Evolutionary conservation across 805 yeast species (phyloP).

Genomic region (Candida anglica): DNA sequence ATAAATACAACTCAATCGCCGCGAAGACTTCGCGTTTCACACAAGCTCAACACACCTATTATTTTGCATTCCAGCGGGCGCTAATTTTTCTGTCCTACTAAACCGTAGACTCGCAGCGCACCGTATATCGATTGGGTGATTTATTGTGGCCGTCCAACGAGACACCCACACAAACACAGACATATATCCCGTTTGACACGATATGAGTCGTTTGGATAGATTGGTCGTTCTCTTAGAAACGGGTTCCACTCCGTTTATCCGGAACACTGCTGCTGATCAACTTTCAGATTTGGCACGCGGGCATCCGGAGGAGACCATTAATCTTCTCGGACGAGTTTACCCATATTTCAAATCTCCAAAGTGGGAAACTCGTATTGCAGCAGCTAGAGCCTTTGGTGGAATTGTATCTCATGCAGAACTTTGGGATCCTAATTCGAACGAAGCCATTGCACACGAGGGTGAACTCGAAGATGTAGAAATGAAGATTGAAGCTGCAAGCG

Average conservation of each 20-base stretch:
- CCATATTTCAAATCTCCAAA: conserved; percentile 78
- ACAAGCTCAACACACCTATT: no score
- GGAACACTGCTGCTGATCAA: conserved; percentile 97
- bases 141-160: no score
- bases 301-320: conserved; percentile 89
- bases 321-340: conserved; percentile 80
- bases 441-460: conserved; percentile 15
- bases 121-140: no score
- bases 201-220: conserved; percentile 52
- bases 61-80: no score
- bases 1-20: conserved; percentile 9
- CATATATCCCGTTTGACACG: no score
- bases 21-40: conserved; percentile 1
- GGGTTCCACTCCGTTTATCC: conserved; percentile 88
- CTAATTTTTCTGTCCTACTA: no score
- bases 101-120: no score
- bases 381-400: conserved; percentile 93
- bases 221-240: conserved; percentile 72
- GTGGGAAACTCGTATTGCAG: conserved; percentile 96
- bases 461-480: conserved; percentile 8
- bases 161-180: no score
- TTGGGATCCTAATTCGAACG: conserved; percentile 75
- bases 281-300: conserved; percentile 88
- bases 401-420: conserved; percentile 70
- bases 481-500: conserved; percentile 3